Evolutionary conservation across 495 filamentous ascomycete genomes (phyloP).

Genomic region (Lophiostoma macrostomum): DNA sequence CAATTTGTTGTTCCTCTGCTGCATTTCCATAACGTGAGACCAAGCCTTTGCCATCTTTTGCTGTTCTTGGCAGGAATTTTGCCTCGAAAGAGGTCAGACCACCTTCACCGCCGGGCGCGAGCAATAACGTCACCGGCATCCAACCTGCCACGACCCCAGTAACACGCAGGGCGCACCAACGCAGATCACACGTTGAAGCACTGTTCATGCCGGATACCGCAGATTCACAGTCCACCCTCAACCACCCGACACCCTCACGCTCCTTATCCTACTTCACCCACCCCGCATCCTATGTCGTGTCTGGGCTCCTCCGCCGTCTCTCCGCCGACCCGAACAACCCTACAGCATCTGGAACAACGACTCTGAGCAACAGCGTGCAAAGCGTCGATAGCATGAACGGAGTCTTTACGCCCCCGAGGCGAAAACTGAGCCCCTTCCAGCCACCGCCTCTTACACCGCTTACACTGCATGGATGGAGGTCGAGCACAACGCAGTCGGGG

Average conservation of each 20-base stretch:
- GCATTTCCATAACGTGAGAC: neutral
- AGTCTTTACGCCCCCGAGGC: slow-evolving; percentile 41
- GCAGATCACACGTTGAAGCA: neutral
- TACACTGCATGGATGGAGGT: slow-evolving; percentile 38
- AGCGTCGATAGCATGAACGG: slow-evolving; percentile 30
- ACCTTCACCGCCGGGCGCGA: neutral
- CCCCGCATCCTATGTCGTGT: slow-evolving; percentile 40
- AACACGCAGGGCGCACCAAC: neutral
- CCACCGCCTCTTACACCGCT: slow-evolving; percentile 46
- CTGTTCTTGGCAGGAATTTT: slow-evolving; percentile 2
- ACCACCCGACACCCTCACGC: slow-evolving; percentile 12
- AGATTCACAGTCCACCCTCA: slow-evolving; percentile 21
- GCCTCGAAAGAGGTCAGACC: neutral
- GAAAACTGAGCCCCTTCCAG: slow-evolving; percentile 44
- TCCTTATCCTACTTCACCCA: slow-evolving; percentile 40
- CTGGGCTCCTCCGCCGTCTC: slow-evolving; percentile 40
- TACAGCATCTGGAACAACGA: slow-evolving; percentile 13
- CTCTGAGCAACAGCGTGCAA: slow-evolving; percentile 25
- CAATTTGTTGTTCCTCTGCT: neutral
- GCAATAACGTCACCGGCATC: slow-evolving; percentile 1
- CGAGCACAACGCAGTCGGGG: slow-evolving; percentile 27
- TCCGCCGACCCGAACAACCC: slow-evolving; percentile 33
- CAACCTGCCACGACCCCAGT: neutral
- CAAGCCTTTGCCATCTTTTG: neutral
- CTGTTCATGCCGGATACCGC: slow-evolving; percentile 27